Evolutionary conservation across 2,329 filamentous ascomycete species (phyloP), one percentile per base, ranked within the genome.

Genomic region (Diaporthe capsici): DNA sequence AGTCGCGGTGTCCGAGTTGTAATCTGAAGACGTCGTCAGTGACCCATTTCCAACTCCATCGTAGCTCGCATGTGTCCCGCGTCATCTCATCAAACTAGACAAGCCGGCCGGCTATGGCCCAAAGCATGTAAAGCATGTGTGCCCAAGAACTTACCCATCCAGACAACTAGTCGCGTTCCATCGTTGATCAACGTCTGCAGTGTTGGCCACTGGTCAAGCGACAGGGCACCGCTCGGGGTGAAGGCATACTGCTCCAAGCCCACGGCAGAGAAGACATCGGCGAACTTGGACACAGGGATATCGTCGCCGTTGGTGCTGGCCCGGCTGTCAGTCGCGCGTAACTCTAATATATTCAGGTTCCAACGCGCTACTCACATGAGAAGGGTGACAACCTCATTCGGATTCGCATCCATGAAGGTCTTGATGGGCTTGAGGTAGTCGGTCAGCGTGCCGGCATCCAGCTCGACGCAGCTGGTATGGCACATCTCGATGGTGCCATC

Each of bases 141-240:
- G 61, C 61, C 15, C 31, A 6, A n/a, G 9, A 4, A 81, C 83
- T 68, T 85, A 85, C 93, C 92, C 82, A 96, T 91, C 78, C 95
- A 96, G 34, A 93, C 90, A 63, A 96, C 84, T 1, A 96, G 86
- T 22, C 94, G 88, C 12, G 89, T 93, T 63, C 88, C 88, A 51
- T 87, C 85, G 34, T 88, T 84, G 78, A 96, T 94, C 75, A 96
- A 83, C 25, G 88, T 82, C 79, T 91, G 88, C 20, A 96, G 86
- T 0, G 94, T 95, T 83, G 94, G 94, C 94, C 95, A 87, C 79
- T 88, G 88, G 70, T 89, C 80, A 47, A 87, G 79, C n/a, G 81
- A 79, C 57, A 89, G 78, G 39, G 81, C 80, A 7, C 75, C 79
- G 12, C 85, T 82, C 0, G 92, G 89, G 1, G 84, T 84, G 77